Evolutionary conservation across 805 yeast species (phyloP).

Genomic region (Barnettozyma siamensis): DNA sequence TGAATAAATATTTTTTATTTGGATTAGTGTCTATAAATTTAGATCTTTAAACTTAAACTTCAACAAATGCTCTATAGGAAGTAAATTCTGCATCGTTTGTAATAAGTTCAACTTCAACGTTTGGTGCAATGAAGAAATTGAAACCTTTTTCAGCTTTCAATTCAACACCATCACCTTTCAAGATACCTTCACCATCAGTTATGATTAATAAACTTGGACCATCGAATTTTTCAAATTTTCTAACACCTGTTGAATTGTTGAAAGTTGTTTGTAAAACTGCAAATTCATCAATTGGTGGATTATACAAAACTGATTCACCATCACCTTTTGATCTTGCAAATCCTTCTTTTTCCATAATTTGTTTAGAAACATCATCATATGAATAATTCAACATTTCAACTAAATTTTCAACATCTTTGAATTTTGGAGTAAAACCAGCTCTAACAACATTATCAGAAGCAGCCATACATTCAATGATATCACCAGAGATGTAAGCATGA

Average conservation of each 20-base stretch:
- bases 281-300: constrained; percentile 97
- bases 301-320: constrained; percentile 63
- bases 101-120: constrained; percentile 53
- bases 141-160: constrained; percentile 60
- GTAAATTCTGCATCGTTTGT: constrained; percentile 55
- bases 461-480: constrained; percentile 99
- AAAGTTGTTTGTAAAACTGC: constrained; percentile 83
- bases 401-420: constrained; percentile 87
- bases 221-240: constrained; percentile 52
- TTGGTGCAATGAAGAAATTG: constrained; percentile 83
- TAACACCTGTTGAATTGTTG: constrained; percentile 42
- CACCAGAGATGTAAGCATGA: constrained; percentile 96
- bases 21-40: too few species aligned
- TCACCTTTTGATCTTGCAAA: constrained; percentile 54
- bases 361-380: constrained; percentile 85
- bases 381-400: constrained; percentile 89
- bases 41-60: constrained; percentile 32
- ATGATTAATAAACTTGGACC: constrained; percentile 89
- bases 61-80: constrained; percentile 87
- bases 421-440: constrained; percentile 99
- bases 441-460: constrained; percentile 97
- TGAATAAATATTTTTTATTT: background rate
- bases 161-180: constrained; percentile 37
- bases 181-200: constrained; percentile 72
- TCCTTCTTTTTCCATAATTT: constrained; percentile 68